Evolutionary conservation across 176 grass and related monocot genomes (phyloP), one percentile per base, ranked within the genome.

Genomic region (Saccharum officinarum): DNA sequence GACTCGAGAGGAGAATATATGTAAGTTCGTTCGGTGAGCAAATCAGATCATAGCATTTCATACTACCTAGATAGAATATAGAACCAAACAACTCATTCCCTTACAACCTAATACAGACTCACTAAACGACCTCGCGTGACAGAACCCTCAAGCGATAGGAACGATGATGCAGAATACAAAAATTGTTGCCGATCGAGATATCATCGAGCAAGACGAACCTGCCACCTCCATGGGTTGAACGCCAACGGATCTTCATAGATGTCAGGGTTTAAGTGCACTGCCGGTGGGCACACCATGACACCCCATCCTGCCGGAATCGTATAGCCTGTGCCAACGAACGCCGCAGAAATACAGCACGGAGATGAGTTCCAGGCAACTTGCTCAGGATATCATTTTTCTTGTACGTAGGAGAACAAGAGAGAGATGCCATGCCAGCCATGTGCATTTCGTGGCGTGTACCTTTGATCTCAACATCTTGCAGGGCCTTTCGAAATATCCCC

Each of bases 281-380:
- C 82, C 20, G 94, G 94, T 54, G 90, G 85, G 75, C 94, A 94
- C 39, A 97, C 83, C 94, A 97, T 97, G 16, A 97, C 76, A n/a
- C 83, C 89, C 94, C 94, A 97, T 89, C 94, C 94, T 54, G 80
- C 86, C 44, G 94, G 94, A 81, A 97, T 94, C 28, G 92, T 97
- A 47, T 90, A 3, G 34, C 34, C 34, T 36, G 34, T 36, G 34
- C 34, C 34, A 36, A 36, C 34, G 34, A 28, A 28, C 28, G 28
- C 34, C 34, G 34, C 34, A 36, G 3, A 36, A 36, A 36, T 36
- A 36, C 34, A 36, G 34, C 34, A 36, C 34, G 34, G 34, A 36
- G 3, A 36, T 36, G 34, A 36, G 34, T 36, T 36, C 3, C 3
- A 36, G 0, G 34, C 34, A 36, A 36, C 34, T 36, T 36, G 34